Evolutionary conservation across 2,329 filamentous ascomycete genomes (phyloP), one percentile per base, ranked within the genome.

Genomic region (Claviceps pazoutovae): DNA sequence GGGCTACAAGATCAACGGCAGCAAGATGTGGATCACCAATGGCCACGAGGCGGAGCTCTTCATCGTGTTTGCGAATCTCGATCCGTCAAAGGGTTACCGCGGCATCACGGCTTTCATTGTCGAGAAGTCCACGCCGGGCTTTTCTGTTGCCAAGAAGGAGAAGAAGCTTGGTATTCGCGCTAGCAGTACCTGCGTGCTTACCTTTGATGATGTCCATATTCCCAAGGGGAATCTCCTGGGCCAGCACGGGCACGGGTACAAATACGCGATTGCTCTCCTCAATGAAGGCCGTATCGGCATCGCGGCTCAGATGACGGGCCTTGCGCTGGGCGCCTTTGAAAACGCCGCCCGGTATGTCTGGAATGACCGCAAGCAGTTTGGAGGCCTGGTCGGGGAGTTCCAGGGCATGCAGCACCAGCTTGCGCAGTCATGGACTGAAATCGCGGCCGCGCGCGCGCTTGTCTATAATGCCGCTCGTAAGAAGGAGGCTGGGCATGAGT

Each of bases 1-100:
- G 21, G 21, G 19, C 37, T 98, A 91, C 74, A 83, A 78, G 70
- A 86, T 98, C 68, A 86, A 81, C 55, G 93, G 93, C 48, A 83
- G 81, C 68, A 98, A 98, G 80, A 98, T 98, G 93, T 98, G 93
- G 93, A 98, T 98, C 71, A 98, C 93, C 57, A 98, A 98, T 76
- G 85, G 86, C 49, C 83, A 91, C 73, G 93, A 98, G 72, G 86
- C 93, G 19, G 82, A 83, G 54, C 84, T 97, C 74, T 98, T 96
- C 73, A 91, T 98, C 63, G 93, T 98, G 53, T 98, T 98, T 65
- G 93, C 93, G 63, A 98, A 96, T 71, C 75, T 98, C 41, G 84
- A 96, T 65, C 90, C 85, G 0, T 83, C 80, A 71, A 89, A 91
- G 73, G 91, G 89, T 50, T 96, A 98, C 78, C 91, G 90, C 71